Percentiles rank a stretch among this genome's conserved stretches.
phyloP scores from a whole-genome alignment of 805 yeast genomes.

The Tetrapisispora fleetii region DNA sequence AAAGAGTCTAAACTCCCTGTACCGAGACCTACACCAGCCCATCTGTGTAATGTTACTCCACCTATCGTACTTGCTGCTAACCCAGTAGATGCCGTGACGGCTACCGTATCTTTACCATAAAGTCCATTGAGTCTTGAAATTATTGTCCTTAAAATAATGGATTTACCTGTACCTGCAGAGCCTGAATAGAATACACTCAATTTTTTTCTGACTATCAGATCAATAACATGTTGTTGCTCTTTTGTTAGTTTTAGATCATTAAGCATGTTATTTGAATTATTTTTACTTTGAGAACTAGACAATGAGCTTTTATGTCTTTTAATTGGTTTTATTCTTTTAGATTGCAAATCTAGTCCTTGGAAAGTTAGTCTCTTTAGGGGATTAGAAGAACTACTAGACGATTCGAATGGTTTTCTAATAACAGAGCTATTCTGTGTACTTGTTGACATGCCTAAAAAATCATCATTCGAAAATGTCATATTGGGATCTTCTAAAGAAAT shows the following conservation, averaged over 20 bases:
- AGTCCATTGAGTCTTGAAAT: slow-evolving; percentile 42
- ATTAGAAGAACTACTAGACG: slow-evolving; percentile 4
- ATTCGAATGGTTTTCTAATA: not conserved
- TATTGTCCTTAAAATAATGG: slow-evolving; percentile 54
- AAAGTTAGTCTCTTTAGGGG: slow-evolving; percentile 9
- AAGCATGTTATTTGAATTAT: not conserved
- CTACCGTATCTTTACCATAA: slow-evolving; percentile 45
- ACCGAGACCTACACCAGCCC: slow-evolving; percentile 81
- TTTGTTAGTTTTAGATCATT: slow-evolving; percentile 21
- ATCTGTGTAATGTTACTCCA: slow-evolving; percentile 79
- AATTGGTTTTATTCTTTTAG: slow-evolving; percentile 14
- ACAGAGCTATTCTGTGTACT: slow-evolving; percentile 1
- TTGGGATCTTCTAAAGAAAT: not conserved
- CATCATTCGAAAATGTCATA: not conserved
- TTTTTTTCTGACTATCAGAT: slow-evolving; percentile 40
- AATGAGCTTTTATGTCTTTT: slow-evolving; percentile 1
- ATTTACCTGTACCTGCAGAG: slow-evolving; percentile 83
- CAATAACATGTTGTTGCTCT: slow-evolving; percentile 46
- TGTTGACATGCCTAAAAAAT: not conserved
- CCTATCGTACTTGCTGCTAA: slow-evolving; percentile 91
- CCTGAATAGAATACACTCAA: slow-evolving; percentile 67
- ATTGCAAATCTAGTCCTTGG: slow-evolving; percentile 12
- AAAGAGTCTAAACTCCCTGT: slow-evolving; percentile 38
- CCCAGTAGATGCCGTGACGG: slow-evolving; percentile 93
- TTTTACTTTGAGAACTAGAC: not conserved